Base-by-base conservation (phyloP, 257 asterid species). In the Gentiana straminea region DNA sequence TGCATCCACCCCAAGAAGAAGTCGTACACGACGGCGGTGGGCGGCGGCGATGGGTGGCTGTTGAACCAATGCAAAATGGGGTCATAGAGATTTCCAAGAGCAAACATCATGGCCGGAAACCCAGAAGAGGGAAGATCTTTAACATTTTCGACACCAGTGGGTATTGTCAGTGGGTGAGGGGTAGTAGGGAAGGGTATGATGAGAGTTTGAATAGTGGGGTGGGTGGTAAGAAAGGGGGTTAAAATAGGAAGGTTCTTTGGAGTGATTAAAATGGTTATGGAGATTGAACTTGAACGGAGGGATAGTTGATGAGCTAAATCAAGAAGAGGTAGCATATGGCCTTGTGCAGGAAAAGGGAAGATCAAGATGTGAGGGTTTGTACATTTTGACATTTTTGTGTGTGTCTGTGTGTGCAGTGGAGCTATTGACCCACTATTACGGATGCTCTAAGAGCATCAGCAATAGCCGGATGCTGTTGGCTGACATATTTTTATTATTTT, bases 141-240 rank as follows among this genome's bases (percentile, higher is more conserved):
- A 67, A 84, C 73, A 73, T 85, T 85, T 59, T 88, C 97, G 4
- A 88, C 79, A 47, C 97, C 95, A 55, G 66, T 11, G 39, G 95
- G 97, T 44, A 88, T 74, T 24, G 24, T 24, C 24, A 24, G 24
- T 24, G 24, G 24, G 35, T 55, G 13, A n/a, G 83, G 80, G 72
- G 72, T 71, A 0, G 70, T 1, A 1, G 94, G 97, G 15, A 89
- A 78, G 33, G 97, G 94, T 62, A 81, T 70, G 59, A 83, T 74
- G 12, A 89, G 81, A 1, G 97, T 65, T 51, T 68, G 58, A 61
- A 89, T 70, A 35, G 81, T 48, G 13, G 84, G 78, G 70, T 75
- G 76, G 57, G 59, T 35, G 70, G 84, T 34, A 54, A 85, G 82
- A 60, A 83, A 74, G n/a, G 84, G 82, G 24, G 24, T 24, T 24